These are phyloP conservation scores for Zygosaccharomyces kombuchaensis DNA, from an alignment of 805 yeast species.

Conservation along the genomic window DNA sequence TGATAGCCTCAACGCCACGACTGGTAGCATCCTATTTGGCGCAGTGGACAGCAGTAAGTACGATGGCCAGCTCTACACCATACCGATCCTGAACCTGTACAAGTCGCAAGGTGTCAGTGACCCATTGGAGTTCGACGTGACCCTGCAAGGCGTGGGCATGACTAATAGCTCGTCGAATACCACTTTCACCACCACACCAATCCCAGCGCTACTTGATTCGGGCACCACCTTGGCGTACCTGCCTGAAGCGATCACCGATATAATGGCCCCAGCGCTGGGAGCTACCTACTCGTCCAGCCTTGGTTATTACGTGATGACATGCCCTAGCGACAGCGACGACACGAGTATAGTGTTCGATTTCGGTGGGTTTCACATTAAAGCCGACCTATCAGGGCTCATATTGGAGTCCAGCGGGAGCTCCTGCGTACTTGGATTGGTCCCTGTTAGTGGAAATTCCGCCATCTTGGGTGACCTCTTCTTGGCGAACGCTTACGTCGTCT, in stretches of 20 bases:
- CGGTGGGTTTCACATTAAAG: conserved; percentile 53
- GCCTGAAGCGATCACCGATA: conserved; percentile 36
- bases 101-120: conserved; percentile 14
- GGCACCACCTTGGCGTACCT: conserved; percentile 45
- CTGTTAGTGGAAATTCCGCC: conserved; percentile 25
- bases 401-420: conserved; percentile 17
- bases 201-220: conserved; percentile 43
- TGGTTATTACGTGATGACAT: conserved; percentile 47
- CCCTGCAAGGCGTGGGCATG: conserved; percentile 31
- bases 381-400: conserved; percentile 41
- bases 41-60: conserved; percentile 65
- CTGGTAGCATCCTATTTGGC: conserved; percentile 66
- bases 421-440: conserved; percentile 45
- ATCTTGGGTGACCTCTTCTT: conserved; percentile 56
- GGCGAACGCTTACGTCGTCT: conserved; percentile 58
- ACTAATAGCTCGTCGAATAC: conserved; percentile 26
- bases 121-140: conserved; percentile 34
- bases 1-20: conserved; percentile 38
- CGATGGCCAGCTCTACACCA: conserved; percentile 44
- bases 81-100: conserved; percentile 43
- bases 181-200: conserved; percentile 27
- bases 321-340: conserved; percentile 36
- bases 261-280: conserved; percentile 39
- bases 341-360: conserved; percentile 47
- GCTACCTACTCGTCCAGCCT: conserved; percentile 40